Evolutionary conservation across 2,329 filamentous ascomycete species (phyloP).

Genomic region (Penicillium sp.): DNA sequence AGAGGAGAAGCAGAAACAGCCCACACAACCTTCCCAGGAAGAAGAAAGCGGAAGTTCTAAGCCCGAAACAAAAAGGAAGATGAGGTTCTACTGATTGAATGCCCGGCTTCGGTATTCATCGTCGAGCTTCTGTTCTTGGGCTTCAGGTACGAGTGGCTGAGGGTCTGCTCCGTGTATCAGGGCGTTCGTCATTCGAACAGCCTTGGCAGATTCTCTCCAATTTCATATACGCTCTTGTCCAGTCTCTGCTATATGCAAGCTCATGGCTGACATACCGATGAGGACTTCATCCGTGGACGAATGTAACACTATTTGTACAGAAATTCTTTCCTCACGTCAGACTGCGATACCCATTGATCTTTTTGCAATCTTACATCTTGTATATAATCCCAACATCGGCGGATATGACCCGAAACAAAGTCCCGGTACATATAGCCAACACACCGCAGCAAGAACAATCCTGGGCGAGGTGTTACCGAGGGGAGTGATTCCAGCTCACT

Average conservation of each 20-base stretch:
- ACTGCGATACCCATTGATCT: slow-evolving; percentile 7
- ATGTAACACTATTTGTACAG: slow-evolving; percentile 9
- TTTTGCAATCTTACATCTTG: not conserved
- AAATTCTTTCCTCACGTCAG: not conserved
- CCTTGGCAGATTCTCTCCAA: not conserved
- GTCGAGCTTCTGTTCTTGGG: not conserved
- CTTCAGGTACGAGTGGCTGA: not conserved
- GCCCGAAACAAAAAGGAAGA: slow-evolving; percentile 23
- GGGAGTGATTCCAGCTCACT: not conserved
- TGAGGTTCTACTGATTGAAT: slow-evolving; percentile 32
- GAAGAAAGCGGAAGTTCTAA: slow-evolving; percentile 20
- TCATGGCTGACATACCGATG: not conserved
- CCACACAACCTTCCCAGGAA: slow-evolving; percentile 3
- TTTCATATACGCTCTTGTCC: not conserved
- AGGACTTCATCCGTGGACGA: not conserved
- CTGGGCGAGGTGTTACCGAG: no score
- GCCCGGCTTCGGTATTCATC: not conserved
- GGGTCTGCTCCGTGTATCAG: not conserved
- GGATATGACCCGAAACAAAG: not conserved
- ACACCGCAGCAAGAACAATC: no score
- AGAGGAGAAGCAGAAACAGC: slow-evolving; percentile 11
- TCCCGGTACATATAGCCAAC: not conserved
- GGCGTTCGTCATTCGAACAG: not conserved
- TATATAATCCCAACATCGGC: not conserved
- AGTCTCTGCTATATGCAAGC: not conserved